A percentile compares a stretch with the other conserved stretches of the same genome.
Evolutionary conservation across 2,329 filamentous ascomycete genomes (phyloP).

Genomic region (Ophiocordyceps camponoti-saundersi): DNA sequence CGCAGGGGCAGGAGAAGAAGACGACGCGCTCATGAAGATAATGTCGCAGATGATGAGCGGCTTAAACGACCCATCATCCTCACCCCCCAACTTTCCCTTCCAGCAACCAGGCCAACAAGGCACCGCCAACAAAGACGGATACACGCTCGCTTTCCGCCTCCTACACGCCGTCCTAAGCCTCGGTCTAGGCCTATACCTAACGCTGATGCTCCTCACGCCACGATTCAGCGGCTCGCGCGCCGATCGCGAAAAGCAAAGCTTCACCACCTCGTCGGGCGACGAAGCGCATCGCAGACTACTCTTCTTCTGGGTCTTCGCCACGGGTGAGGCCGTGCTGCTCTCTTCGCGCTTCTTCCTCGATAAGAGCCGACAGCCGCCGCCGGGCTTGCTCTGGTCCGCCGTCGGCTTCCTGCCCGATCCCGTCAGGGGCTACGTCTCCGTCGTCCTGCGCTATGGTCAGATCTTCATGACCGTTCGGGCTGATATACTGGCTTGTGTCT

Average conservation of each 20-base stretch:
- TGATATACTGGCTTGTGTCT: conserved; percentile 61
- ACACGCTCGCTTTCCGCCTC: conserved; percentile 47
- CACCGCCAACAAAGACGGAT: conserved; percentile 14
- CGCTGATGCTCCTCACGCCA: conserved; percentile 31
- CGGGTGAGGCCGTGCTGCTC: conserved; percentile 56
- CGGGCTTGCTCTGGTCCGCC: conserved; percentile 46
- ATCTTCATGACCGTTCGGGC: conserved; percentile 56
- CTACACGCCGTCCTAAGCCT: conserved; percentile 59
- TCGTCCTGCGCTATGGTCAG: conserved; percentile 47
- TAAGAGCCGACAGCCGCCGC: conserved; percentile 35
- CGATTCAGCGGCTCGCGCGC: conserved; percentile 50
- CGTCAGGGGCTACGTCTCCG: conserved; percentile 41
- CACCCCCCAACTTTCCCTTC: conserved; percentile 13
- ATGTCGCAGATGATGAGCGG: conserved; percentile 53
- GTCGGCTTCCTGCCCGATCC: conserved; percentile 49
- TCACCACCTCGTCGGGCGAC: conserved; percentile 9
- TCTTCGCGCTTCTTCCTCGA: conserved; percentile 56
- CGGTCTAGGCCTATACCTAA: conserved; percentile 52
- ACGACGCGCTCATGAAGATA: conserved; percentile 41
- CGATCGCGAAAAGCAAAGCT: conserved; percentile 31
- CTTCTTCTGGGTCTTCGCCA: conserved; percentile 71
- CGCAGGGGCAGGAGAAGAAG: conserved; percentile 3
- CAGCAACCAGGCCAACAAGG: conserved; percentile 20
- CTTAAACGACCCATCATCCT: conserved; percentile 11
- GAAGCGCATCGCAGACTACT: conserved; percentile 15